phyloP scores from a whole-genome alignment of 2,329 filamentous ascomycete genomes.

The Mariannaea elegans region DNA sequence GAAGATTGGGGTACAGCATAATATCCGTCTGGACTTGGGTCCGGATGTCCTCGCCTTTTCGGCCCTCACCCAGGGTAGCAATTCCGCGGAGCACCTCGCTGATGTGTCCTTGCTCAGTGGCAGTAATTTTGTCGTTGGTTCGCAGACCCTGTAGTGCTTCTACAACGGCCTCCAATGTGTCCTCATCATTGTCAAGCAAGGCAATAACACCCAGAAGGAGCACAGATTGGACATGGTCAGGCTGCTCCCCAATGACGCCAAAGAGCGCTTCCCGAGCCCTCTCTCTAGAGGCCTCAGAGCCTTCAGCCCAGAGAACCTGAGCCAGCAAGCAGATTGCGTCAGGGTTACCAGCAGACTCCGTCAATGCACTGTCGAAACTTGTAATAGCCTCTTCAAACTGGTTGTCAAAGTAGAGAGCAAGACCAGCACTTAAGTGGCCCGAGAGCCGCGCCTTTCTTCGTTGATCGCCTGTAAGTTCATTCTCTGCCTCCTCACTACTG shows the following conservation, averaged over 20 bases:
- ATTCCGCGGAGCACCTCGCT: slow-evolving; percentile 81
- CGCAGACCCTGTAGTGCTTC: slow-evolving; percentile 80
- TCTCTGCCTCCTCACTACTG: slow-evolving; percentile 74
- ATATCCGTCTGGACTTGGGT: slow-evolving; percentile 78
- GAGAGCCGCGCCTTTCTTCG: slow-evolving; percentile 80
- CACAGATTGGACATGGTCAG: slow-evolving; percentile 81
- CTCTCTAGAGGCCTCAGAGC: slow-evolving; percentile 75
- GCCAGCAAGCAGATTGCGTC: slow-evolving; percentile 89
- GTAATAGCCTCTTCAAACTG: slow-evolving; percentile 75
- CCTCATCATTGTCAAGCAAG: slow-evolving; percentile 79
- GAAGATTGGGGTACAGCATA: slow-evolving; percentile 81
- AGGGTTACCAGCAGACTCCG: slow-evolving; percentile 78
- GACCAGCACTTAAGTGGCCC: slow-evolving; percentile 83
- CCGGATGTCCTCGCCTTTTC: slow-evolving; percentile 60
- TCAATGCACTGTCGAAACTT: slow-evolving; percentile 82
- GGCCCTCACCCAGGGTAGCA: slow-evolving; percentile 63
- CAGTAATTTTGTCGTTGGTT: slow-evolving; percentile 69
- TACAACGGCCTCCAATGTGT: slow-evolving; percentile 81
- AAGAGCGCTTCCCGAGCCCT: slow-evolving; percentile 84
- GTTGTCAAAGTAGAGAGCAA: slow-evolving; percentile 79
- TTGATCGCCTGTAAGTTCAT: slow-evolving; percentile 70
- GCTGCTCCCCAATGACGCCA: slow-evolving; percentile 76
- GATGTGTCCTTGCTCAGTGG: slow-evolving; percentile 73
- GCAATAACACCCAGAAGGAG: slow-evolving; percentile 86
- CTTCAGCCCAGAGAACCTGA: slow-evolving; percentile 93